Evolutionary conservation across 768 basidiomycete genomes (phyloP), one percentile per base, ranked within the genome.

Genomic region (Boletus huronensis): DNA sequence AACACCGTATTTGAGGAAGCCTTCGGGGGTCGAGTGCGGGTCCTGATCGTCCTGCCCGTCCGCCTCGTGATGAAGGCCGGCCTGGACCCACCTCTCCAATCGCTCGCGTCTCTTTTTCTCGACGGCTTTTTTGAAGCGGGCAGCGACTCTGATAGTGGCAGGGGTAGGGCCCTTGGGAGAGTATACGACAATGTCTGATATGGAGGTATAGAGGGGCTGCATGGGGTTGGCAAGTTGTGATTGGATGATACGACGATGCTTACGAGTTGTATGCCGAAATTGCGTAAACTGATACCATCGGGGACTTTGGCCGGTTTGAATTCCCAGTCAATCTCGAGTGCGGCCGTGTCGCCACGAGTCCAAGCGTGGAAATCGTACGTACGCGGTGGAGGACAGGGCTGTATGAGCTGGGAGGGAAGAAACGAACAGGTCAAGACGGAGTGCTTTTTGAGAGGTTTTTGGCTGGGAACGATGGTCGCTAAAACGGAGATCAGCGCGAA

Each of bases 151-250:
- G 40, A 83, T 64, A 0, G 87, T 81, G n/a, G 76, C 64, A 23
- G 79, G 75, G 8, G 76, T 74, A 34, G 72, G 66, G 11, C 90
- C 90, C 64, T 60, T 79, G 8, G 90, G 90, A 14, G 90, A 92
- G 71, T 94, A 95, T 26, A 96, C 74, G 58, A 94, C 85, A 35
- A 96, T 84, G 63, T 96, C 93, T 42, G 90, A 92, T n/a, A 96
- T 76, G 7, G 90, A 87, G 2, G 87, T 85, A 62, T 90, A 92
- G 53, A 94, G 88, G 41, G 89, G 83, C 90, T 91, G 28, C 13
- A 46, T 32, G 55, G 46, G n/a, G 54, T 68, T 44, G 25, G 40
- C 25, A 46, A 32, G 38, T n/a, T 28, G 31, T 34, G 44, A 54
- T 26, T 6, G 21, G 19, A 44, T 1, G 14, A 48, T 41, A 34